Percentiles rank a stretch among this genome's conserved stretches.
Conservation (phyloP, 2,329 filamentous ascomycete species). For the Fusarium sambucinum region DNA sequence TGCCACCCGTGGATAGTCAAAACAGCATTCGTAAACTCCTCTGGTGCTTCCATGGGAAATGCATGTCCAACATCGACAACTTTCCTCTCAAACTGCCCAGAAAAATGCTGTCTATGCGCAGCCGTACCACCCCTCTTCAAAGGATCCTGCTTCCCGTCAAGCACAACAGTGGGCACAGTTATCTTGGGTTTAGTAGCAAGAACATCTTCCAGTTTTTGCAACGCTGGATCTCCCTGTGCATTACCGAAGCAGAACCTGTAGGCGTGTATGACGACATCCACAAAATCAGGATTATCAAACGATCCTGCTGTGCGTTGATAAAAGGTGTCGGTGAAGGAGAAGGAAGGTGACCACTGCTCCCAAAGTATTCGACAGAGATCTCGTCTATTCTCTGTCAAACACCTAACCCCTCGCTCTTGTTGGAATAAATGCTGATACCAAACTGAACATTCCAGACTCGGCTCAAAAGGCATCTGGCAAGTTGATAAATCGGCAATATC, state of each 20-base stretch:
- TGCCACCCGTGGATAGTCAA: not conserved
- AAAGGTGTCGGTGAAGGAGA: conserved; percentile 7
- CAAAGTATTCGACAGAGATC: conserved; percentile 14
- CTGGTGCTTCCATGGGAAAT: conserved; percentile 15
- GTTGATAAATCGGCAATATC: conserved; percentile 9
- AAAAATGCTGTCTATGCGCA: not conserved
- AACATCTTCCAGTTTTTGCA: conserved; percentile 6
- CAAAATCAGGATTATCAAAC: conserved; percentile 21
- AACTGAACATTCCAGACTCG: conserved; percentile 8
- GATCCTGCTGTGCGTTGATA: conserved; percentile 7
- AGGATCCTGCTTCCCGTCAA: conserved; percentile 7
- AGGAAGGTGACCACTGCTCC: conserved; percentile 20
- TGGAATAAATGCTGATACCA: conserved; percentile 29
- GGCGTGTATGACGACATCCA: conserved; percentile 16
- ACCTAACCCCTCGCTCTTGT: not conserved
- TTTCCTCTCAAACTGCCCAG: not conserved
- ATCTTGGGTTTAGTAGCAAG: conserved; percentile 7
- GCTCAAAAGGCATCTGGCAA: not conserved
- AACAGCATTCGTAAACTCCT: conserved; percentile 4
- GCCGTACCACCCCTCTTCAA: conserved; percentile 12
- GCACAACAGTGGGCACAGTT: not conserved
- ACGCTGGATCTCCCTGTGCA: not conserved
- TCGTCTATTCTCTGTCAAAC: not conserved
- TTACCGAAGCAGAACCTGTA: conserved; percentile 21
- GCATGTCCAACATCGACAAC: conserved; percentile 13